Base-by-base conservation (phyloP, 805 yeast genomes). In the Debaryomyces hansenii region DNA sequence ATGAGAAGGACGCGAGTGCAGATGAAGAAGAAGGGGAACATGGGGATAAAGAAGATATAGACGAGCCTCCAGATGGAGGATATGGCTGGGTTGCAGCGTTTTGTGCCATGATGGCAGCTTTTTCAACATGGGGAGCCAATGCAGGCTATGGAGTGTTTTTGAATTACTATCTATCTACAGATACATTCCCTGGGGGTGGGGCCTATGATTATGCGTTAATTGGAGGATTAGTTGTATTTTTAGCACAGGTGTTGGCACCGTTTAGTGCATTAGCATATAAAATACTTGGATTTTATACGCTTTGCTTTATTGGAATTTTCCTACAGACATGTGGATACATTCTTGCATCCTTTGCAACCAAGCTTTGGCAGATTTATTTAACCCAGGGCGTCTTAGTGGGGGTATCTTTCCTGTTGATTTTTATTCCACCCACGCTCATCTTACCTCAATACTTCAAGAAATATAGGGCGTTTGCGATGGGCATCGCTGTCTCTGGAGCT, bases 191-290 rank as follows among this genome's bases (percentile, higher is more conserved):
- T 0, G 69, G 71, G 11, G 77, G 77, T 2, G 57, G 67, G 28
- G 66, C 80, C 14, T 71, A 70, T 45, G 78, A 76, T 35, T 70
- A 75, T 40, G 77, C 84, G 1, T 63, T 79, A 11, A 75, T 82
- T 35, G 87, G 87, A 1, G 74, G 77, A 8, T 40, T 69, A 20
- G 69, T 67, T 14, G 70, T 82, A 5, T 75, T 69, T 42, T 62
- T 83, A 44, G 86, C 87, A 16, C 84, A 85, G 58, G 63, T 77
- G 51, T 54, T 69, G 29, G 66, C 73, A 1, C 94, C 95, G 4
- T 49, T 83, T 14, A 75, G 78, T 0, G 67, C 77, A 46, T 53
- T 81, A 0, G 49, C 77, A 5, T 73, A 76, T 54, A 72, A 75
- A 49, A 51, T 80, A 10, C 66, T 79, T 50, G 85, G 89, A 0